Percentiles rank a stretch among this genome's conserved stretches.
Evolutionary conservation across 208 protist species (phyloP).

Genomic region (Leishmania amazonensis): DNA sequence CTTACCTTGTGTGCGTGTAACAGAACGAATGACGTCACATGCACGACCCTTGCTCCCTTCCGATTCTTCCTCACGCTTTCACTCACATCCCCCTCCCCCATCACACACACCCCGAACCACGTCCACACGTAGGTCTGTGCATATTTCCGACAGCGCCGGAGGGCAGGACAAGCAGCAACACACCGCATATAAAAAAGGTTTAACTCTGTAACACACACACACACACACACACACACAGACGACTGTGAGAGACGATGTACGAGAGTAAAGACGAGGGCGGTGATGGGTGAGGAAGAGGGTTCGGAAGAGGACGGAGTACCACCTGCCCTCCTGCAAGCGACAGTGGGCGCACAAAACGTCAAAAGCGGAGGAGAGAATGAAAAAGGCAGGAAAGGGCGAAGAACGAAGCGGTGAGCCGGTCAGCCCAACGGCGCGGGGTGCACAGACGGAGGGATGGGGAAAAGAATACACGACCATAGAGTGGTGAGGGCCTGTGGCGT

Average conservation of each 20-base stretch:
- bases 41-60: not conserved
- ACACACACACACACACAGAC: not conserved
- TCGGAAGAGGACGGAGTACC: not conserved
- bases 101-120: no score
- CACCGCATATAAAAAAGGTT: not conserved
- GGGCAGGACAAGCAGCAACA: no score
- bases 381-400: conserved; percentile 1
- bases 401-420: conserved; percentile 7
- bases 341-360: no score
- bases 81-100: not conserved
- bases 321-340: not conserved
- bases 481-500: not conserved
- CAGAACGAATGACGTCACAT: no score
- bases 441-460: not conserved
- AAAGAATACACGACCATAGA: not conserved
- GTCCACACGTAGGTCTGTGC: not conserved
- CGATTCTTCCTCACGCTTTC: not conserved
- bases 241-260: not conserved
- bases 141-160: not conserved
- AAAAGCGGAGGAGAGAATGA: no score
- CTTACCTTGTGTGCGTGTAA: no score
- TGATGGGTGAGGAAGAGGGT: not conserved
- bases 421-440: no score
- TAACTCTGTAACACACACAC: not conserved
- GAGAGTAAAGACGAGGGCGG: not conserved